Percentiles rank a stretch among this genome's conserved stretches.
Evolutionary conservation across 208 protist genomes (phyloP).

Genomic region (Crithidia bombi): DNA sequence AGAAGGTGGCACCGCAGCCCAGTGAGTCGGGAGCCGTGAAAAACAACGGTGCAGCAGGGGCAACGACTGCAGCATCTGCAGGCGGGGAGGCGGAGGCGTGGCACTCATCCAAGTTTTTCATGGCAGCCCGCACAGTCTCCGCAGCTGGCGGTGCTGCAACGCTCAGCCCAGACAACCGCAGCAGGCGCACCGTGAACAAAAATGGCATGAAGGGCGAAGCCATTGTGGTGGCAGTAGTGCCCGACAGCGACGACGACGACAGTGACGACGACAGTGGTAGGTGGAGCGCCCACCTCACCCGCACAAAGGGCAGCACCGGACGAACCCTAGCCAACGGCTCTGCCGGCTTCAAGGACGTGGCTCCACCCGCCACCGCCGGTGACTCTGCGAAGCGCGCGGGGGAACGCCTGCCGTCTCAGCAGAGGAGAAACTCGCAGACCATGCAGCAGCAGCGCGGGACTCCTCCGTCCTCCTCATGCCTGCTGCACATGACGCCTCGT

Average conservation of each 20-base stretch:
- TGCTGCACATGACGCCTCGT: background rate
- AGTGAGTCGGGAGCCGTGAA: background rate
- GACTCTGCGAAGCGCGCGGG: constrained; percentile 17
- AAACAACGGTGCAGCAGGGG: background rate
- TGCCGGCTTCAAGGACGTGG: background rate
- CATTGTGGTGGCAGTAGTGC: constrained; percentile 22
- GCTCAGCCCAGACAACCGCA: background rate
- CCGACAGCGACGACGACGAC: constrained; percentile 31
- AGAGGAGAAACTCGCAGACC: constrained; percentile 15
- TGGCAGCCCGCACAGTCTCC: constrained; percentile 4
- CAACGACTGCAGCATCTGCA: background rate
- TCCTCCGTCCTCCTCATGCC: background rate
- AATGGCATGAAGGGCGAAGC: constrained; percentile 33
- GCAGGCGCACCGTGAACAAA: constrained; percentile 23
- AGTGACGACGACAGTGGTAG: background rate
- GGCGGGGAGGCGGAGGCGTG: constrained; percentile 9
- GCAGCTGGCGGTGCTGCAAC: background rate
- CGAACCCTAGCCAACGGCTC: background rate
- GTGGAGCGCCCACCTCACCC: background rate
- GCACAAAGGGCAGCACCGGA: constrained; percentile 1
- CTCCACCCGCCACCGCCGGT: too few species aligned
- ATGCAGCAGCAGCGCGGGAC: background rate
- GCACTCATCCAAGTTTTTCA: constrained; percentile 26
- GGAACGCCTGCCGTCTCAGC: constrained; percentile 14
- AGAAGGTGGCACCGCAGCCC: background rate